These are phyloP conservation scores for Hanseniaspora mollemarum DNA, from an alignment of 805 yeast species.

Conservation along the genomic window DNA sequence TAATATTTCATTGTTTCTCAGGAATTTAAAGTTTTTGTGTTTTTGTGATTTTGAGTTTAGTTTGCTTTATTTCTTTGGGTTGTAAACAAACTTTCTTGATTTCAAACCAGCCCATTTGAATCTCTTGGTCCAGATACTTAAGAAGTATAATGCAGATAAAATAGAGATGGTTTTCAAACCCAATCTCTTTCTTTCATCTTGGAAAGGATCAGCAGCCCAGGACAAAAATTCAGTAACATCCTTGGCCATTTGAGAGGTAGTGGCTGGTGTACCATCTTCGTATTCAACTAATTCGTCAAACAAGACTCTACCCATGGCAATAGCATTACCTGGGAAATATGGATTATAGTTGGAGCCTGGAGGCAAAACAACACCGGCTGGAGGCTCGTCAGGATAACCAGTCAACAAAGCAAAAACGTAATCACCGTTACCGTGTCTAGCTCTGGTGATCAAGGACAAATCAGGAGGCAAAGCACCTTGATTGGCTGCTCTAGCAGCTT, in stretches of 20 bases:
- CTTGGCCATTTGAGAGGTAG: constrained; percentile 98
- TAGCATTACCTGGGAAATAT: constrained; percentile 99
- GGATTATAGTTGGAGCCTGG: constrained; percentile 97
- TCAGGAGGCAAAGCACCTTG: constrained; percentile 99
- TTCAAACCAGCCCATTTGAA: constrained; percentile 96
- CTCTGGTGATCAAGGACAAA: constrained; percentile 91
- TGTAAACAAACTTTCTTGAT: constrained; percentile 85
- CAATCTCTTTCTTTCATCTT: constrained; percentile 91
- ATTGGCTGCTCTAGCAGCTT: constrained; percentile 99
- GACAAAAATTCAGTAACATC: constrained; percentile 90
- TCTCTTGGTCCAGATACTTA: constrained; percentile 86
- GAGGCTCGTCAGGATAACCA: constrained; percentile 98
- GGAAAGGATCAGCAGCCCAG: constrained; percentile 99
- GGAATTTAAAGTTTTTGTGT: neutral
- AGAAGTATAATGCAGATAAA: constrained; percentile 62
- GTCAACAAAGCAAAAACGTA: constrained; percentile 90
- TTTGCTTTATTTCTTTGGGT: constrained; percentile 52
- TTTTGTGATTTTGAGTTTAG: neutral
- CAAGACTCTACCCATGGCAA: constrained; percentile 98
- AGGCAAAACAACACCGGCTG: constrained; percentile 90
- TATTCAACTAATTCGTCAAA: constrained; percentile 95
- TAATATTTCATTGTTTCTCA: neutral
- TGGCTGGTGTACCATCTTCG: constrained; percentile 98
- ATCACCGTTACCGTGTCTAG: constrained; percentile 96
- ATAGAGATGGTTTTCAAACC: constrained; percentile 88